Conservation (phyloP, 768 basidiomycete genomes). For the Collybiopsis confluens region DNA sequence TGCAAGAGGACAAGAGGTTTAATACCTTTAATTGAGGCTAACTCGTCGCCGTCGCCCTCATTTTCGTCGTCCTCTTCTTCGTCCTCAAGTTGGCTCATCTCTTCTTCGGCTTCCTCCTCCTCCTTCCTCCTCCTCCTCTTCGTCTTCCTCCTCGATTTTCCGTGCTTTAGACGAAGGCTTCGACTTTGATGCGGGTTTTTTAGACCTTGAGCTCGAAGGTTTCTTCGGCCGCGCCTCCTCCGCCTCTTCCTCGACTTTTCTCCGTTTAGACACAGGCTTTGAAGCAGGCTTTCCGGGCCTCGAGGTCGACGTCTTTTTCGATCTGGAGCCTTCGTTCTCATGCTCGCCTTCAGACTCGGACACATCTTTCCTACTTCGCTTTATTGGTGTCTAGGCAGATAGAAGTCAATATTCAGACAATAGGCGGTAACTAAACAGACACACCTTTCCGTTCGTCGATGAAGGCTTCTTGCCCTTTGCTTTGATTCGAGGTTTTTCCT, state of each 20-base stretch:
- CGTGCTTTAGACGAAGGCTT: slow-evolving; percentile 1
- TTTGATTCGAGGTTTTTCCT: not conserved
- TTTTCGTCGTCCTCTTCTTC: not conserved
- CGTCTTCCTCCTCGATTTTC: not conserved
- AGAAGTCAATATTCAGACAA: no score
- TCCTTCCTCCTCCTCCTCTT: not conserved
- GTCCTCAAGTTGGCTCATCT: not conserved
- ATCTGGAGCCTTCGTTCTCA: not conserved
- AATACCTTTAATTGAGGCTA: slow-evolving; percentile 47
- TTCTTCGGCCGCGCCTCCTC: not conserved
- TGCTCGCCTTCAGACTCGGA: not conserved
- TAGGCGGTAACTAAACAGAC: no score
- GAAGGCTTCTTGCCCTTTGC: no score
- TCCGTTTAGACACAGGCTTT: slow-evolving; percentile 1
- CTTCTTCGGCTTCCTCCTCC: not conserved
- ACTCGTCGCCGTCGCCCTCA: slow-evolving; percentile 29
- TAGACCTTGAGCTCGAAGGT: not conserved
- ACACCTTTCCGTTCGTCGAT: no score
- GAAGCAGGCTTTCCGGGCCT: not conserved
- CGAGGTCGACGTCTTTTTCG: not conserved
- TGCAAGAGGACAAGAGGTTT: slow-evolving; percentile 41
- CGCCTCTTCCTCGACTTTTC: not conserved
- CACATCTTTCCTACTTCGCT: not conserved
- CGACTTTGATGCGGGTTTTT: not conserved
- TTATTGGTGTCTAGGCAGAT: not conserved